These are phyloP conservation scores for Nannizzia gypsea DNA, from an alignment of 2,329 filamentous ascomycete species.

Conservation along the genomic window DNA sequence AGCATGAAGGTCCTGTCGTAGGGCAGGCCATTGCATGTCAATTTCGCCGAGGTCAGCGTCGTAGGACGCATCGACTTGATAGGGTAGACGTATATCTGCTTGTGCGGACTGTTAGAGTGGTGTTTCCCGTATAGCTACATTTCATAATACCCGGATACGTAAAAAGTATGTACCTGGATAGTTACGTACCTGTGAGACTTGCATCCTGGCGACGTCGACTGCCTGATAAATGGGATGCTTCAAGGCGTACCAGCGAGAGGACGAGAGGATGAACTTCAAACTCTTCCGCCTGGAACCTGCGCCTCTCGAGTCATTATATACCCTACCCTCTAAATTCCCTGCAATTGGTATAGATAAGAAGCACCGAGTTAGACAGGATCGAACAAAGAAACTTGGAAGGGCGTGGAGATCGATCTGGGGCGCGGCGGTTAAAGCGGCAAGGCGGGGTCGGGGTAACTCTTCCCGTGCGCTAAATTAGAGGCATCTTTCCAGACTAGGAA, in stretches of 20 bases:
- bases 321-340: too few relatives aligned
- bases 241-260: neutral
- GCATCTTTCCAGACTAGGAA: too few relatives aligned
- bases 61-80: constrained; percentile 61
- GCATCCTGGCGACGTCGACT: neutral
- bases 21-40: constrained; percentile 51
- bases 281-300: neutral
- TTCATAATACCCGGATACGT: too few relatives aligned
- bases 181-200: constrained; percentile 6
- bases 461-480: too few relatives aligned
- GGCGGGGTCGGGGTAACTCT: too few relatives aligned
- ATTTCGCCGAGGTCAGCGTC: constrained; percentile 39
- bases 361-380: too few relatives aligned
- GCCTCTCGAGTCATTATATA: too few relatives aligned
- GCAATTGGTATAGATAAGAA: too few relatives aligned
- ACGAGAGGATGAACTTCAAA: neutral
- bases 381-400: too few relatives aligned
- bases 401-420: too few relatives aligned
- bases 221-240: neutral
- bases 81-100: constrained; percentile 57
- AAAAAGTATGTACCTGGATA: too few relatives aligned
- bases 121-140: neutral
- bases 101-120: neutral
- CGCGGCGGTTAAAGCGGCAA: too few relatives aligned
- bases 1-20: constrained; percentile 64